Conservation (phyloP, 306 rosid species). For the Pterocarpus santalinus region DNA sequence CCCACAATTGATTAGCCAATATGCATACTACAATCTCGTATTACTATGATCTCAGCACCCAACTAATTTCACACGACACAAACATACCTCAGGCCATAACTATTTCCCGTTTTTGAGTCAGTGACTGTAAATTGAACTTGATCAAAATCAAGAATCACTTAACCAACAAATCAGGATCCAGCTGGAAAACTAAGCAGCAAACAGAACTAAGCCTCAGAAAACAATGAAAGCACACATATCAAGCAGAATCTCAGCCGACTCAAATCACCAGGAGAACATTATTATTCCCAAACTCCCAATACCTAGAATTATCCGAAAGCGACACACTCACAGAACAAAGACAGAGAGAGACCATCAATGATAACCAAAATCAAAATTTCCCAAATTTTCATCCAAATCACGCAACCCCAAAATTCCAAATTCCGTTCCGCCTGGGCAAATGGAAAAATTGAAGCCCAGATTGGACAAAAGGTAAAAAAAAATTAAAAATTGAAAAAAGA, state of each 20-base stretch:
- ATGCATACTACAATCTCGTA: constrained; percentile 29
- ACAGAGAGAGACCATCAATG: neutral
- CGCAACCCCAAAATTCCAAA: constrained; percentile 11
- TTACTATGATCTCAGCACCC: constrained; percentile 32
- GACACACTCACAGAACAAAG: neutral
- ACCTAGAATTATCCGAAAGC: constrained; percentile 26
- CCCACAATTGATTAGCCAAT: constrained; percentile 19
- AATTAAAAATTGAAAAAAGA: neutral
- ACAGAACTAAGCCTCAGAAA: constrained; percentile 15
- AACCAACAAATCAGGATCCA: constrained; percentile 38
- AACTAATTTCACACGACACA: constrained; percentile 33
- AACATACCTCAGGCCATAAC: constrained; percentile 18
- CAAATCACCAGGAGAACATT: neutral
- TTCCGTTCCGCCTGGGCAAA: neutral
- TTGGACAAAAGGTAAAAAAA: neutral
- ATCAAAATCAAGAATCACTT: constrained; percentile 18
- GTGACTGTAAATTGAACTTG: constrained; percentile 24
- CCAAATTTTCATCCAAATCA: constrained; percentile 26
- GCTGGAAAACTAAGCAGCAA: constrained; percentile 18
- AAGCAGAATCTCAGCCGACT: constrained; percentile 41
- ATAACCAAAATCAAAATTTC: neutral
- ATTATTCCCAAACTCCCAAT: constrained; percentile 8
- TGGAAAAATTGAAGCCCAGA: constrained; percentile 18
- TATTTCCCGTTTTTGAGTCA: neutral
- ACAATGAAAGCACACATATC: neutral